Base-by-base conservation (phyloP, 306 rosid genomes). In the Ochetophila trinervis region DNA sequence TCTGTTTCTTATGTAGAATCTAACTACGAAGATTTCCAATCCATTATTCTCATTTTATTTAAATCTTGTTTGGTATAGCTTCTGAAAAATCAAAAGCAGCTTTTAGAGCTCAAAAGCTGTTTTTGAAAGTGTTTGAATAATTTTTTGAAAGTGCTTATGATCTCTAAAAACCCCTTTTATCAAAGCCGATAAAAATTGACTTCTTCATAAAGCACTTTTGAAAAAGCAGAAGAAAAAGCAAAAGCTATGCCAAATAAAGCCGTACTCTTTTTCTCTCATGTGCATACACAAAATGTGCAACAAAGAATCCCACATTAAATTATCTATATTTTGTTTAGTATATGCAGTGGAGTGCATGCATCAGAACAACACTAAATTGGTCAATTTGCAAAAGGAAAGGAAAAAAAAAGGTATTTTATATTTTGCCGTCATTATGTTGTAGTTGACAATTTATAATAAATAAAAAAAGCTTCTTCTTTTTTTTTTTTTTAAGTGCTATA, bases 321-420 rank as follows among this genome's bases (percentile, higher is more conserved):
- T 20, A 42, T 44, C 34, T 40, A 23, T 23, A 18, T 53, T 53
- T 11, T 27, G 32, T 52, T 53, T 76, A 55, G 32, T 49, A 60
- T 64, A 27, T 27, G 32, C 4, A 59, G 84, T 79, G 82, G 74
- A 73, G 72, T 66, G 32, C 68, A 34, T 77, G 75, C 66, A 66
- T 81, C 72, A 61, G 50, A 50, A 61, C 17, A 37, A 24, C 62
- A 60, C 55, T 20, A 52, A 9, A 27, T 37, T 60, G 13, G 21
- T 49, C 66, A 49, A 10, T 18, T 58, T 48, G 18, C 47, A 32
- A 59, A 12, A 11, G 7, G 35, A n/a, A n/a, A n/a, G 47, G 21
- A 32, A 9, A 19, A 27, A 19, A 27, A 8, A 16, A 22, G 8
- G 51, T 19, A 57, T 48, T 68, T 67, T 18, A 44, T 12, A 23